Conservation (phyloP, 441 rosid genomes). For the Gossypium aridum region DNA sequence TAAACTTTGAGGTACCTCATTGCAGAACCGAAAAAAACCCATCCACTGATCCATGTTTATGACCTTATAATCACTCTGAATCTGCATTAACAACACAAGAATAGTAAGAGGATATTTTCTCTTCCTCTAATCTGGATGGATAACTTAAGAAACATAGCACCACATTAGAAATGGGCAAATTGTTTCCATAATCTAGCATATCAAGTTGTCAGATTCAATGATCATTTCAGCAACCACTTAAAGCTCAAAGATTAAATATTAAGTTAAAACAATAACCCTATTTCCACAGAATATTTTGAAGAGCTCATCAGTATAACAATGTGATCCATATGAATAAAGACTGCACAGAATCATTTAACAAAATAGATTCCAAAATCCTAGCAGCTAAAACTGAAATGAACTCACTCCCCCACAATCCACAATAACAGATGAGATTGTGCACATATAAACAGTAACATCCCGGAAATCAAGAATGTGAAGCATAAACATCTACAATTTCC, state of each 20-base stretch:
- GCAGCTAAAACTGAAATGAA: not conserved
- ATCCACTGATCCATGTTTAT: constrained; percentile 79
- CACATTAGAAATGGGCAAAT: not conserved
- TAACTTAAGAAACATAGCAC: not conserved
- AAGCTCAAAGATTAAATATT: not conserved
- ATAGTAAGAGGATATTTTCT: not conserved
- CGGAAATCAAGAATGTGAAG: not conserved
- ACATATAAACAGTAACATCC: not conserved
- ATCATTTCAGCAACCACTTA: constrained; percentile 26
- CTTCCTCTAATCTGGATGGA: not conserved
- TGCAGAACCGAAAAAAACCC: constrained; percentile 66
- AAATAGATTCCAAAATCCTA: not conserved
- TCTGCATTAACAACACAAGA: constrained; percentile 27
- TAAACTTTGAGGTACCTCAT: constrained; percentile 49
- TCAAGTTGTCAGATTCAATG: not conserved
- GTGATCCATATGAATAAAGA: not conserved
- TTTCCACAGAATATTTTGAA: not conserved
- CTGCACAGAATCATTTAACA: constrained; percentile 37
- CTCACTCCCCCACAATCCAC: not conserved
- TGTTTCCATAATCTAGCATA: not conserved
- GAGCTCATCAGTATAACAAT: not conserved
- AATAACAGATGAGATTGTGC: not conserved
- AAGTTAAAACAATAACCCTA: not conserved
- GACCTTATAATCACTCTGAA: constrained; percentile 68
- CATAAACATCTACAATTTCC: constrained; percentile 8